Evolutionary conservation across 257 asterid genomes (phyloP), one percentile per base, ranked within the genome.

Genomic region (Gentiana dahurica): DNA sequence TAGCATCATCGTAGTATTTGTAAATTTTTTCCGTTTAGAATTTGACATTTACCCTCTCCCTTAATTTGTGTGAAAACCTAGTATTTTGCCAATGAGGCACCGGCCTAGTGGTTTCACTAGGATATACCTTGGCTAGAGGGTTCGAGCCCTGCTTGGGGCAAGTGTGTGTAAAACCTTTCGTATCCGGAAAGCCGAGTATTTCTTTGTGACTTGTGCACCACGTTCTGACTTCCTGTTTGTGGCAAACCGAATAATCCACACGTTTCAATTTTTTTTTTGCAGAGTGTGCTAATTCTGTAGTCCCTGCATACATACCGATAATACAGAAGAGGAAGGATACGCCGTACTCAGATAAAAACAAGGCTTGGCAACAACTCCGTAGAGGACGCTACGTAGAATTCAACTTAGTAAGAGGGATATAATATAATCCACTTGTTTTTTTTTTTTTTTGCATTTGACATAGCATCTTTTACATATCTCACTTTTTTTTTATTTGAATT

Each of bases 321-420:
- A 67, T 85, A 69, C 86, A 87, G 76, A 83, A 76, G 84, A 82
- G 98, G 70, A 91, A 81, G 71, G 97, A 87, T 69, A 76, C 55
- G 3, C 93, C 90, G 51, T 91, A 81, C 65, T 81, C 83, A 0
- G 94, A 87, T 5, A 61, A 58, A 38, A 86, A 87, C 70, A 91
- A 87, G 76, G 86, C 75, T 51, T 91, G 98, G 97, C 97, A 91
- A 72, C 98, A 91, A 75, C 70, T 91, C 47, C 93, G 97, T 5
- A 80, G 98, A 64, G 98, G 98, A 11, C 93, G 98, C 58, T 91
- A 91, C 57, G 97, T 91, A 44, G 98, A 91, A 63, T 91, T 91
- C 72, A 91, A 91, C 82, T 71, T 87, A 94, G 97, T 91, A 81
- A 61, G 69, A 48, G 33, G 54, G 46, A 41, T 41, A 10, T 41